Percentiles rank a stretch among this genome's conserved stretches.
These are phyloP conservation scores for Neurospora crassa DNA, from an alignment of 2,329 filamentous ascomycete species.

Conservation along the genomic window DNA sequence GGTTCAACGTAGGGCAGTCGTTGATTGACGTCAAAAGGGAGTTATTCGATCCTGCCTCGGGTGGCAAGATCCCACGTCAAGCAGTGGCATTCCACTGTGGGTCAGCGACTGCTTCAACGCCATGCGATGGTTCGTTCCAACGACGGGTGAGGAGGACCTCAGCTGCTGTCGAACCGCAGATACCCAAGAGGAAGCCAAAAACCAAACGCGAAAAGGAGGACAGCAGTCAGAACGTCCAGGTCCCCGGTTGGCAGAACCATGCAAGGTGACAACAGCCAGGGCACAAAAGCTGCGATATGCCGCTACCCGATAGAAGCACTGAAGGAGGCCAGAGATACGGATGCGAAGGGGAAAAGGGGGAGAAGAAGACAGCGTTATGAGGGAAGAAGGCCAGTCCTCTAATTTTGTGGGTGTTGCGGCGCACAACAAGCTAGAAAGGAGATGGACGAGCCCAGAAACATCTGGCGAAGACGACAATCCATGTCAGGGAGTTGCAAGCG, in stretches of 20 bases:
- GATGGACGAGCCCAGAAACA: no score
- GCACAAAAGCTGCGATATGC: not conserved
- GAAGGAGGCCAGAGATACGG: not conserved
- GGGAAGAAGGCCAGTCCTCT: not conserved
- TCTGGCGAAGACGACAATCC: no score
- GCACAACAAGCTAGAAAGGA: not conserved
- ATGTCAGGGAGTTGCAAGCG: no score
- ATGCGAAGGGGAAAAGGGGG: not conserved
- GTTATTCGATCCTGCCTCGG: not conserved
- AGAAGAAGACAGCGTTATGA: not conserved
- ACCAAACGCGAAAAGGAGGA: no score
- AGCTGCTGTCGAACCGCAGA: not conserved
- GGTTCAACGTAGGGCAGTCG: not conserved
- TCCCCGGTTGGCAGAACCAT: no score
- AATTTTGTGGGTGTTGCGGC: not conserved
- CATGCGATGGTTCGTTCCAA: no score
- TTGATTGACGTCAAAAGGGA: accelerated
- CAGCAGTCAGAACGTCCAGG: no score
- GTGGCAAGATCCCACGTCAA: not conserved
- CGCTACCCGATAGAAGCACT: not conserved
- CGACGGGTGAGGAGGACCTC: not conserved
- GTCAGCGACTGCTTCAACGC: not conserved
- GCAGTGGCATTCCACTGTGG: not conserved
- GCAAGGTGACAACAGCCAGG: no score
- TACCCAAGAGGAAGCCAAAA: no score